Evolutionary conservation across 2,329 filamentous ascomycete genomes (phyloP), one percentile per base, ranked within the genome.

Genomic region (Anthostomella pinea): DNA sequence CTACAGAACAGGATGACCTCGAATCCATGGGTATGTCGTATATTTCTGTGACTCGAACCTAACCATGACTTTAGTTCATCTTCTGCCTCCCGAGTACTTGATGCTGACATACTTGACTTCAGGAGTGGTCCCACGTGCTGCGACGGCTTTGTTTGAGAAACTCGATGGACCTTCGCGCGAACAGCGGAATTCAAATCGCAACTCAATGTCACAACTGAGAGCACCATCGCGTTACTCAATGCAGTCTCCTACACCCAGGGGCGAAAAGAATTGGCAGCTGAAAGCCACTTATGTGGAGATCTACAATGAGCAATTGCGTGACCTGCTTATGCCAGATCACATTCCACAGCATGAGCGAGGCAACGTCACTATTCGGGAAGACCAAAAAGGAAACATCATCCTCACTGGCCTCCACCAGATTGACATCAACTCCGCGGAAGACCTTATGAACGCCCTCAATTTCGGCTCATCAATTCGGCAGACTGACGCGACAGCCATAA

Each of bases 261-360:
- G 57, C 4, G 86, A 93, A 31, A 89, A 85, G 62, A 85, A 75
- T 45, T 98, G 93, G 93, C 84, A 87, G 34, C 70, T 98, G 54
- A 95, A 86, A 62, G 93, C 91, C 8, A 96, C 90, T 1, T 96
- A 96, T 58, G 87, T 96, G 46, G 79, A 97, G 71, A 98, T 98
- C 48, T 98, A 98, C 69, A 97, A 98, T 58, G 93, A 98, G 65
- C 86, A 94, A 57, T 72, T 97, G 19, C 83, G 93, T 52, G 93
- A 98, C 70, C 73, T 98, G 11, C 73, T 98, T 22, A 68, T 95
- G 4, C 80, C 88, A 1, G 91, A 96, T 29, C 65, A 80, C 29
- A 76, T 83, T 0, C 79, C 85, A 1, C 53, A 67, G 5, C 67
- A 73, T 45, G 91, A 97, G 56, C 81, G 93, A 42, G 75, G 75